These are phyloP conservation scores for Phytopythium ostracodes DNA, from an alignment of 352 stramenopile genomes.

Conservation along the genomic window DNA sequence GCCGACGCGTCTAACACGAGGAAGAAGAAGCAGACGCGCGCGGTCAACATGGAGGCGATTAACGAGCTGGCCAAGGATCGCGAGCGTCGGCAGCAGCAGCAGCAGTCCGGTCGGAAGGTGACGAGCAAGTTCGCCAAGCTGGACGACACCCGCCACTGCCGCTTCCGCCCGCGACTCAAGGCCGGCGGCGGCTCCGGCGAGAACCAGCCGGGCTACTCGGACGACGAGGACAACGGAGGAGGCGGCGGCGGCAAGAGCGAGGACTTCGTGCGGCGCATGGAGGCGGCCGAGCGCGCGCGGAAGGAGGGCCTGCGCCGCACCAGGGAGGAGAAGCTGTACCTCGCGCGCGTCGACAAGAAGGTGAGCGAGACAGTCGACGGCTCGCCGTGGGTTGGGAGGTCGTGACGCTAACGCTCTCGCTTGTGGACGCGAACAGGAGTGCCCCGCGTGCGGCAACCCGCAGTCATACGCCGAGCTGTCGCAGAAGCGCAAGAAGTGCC, in stretches of 20 bases:
- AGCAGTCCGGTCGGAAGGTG: conserved; percentile 6
- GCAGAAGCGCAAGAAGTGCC: conserved; percentile 79
- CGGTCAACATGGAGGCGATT: conserved; percentile 32
- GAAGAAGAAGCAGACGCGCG: conserved; percentile 7
- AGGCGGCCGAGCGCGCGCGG: conserved; percentile 58
- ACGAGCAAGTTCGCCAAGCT: conserved; percentile 33
- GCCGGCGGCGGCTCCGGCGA: conserved; percentile 18
- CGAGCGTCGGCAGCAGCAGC: conserved; percentile 23
- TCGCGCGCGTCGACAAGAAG: conserved; percentile 67
- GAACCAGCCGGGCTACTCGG: conserved; percentile 23
- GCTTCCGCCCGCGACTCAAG: conserved; percentile 43
- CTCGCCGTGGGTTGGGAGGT: background rate
- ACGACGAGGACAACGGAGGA: conserved; percentile 33
- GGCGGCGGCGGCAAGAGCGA: conserved; percentile 21
- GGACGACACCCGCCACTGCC: conserved; percentile 55
- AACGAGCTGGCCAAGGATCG: conserved; percentile 43
- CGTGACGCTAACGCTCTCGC: conserved; percentile 2
- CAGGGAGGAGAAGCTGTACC: conserved; percentile 50
- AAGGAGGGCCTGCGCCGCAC: conserved; percentile 55
- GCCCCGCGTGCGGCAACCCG: conserved; percentile 58
- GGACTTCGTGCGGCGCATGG: conserved; percentile 72
- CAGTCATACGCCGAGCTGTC: conserved; percentile 75
- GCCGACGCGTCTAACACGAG: conserved; percentile 6
- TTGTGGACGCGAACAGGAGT: conserved; percentile 29
- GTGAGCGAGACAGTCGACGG: conserved; percentile 9